These are phyloP conservation scores for Verticillium zaregamsianum DNA, from an alignment of 2,329 filamentous ascomycete species.

Conservation along the genomic window DNA sequence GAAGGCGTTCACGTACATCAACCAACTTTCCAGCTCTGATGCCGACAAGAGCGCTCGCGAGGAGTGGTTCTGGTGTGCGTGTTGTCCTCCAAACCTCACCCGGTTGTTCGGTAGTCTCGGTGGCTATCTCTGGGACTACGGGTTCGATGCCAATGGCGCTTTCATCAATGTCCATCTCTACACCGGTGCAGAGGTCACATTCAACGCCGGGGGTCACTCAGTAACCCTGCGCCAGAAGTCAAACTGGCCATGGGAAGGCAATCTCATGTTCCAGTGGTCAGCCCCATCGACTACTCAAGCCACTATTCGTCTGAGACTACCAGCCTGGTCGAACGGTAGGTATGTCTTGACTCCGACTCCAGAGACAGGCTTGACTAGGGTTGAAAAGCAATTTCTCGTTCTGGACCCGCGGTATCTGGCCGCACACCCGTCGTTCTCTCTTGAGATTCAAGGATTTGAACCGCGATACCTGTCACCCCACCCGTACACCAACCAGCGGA, in stretches of 20 bases:
- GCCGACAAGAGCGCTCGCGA: conserved; percentile 42
- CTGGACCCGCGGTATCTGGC: conserved; percentile 36
- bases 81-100: conserved; percentile 57
- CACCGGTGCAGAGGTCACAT: conserved; percentile 37
- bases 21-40: conserved; percentile 53
- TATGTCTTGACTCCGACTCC: conserved; percentile 28
- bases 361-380: conserved; percentile 20
- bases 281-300: too few relatives aligned
- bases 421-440: conserved; percentile 34
- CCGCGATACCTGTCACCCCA: conserved; percentile 48
- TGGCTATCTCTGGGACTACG: conserved; percentile 50
- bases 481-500: conserved; percentile 52
- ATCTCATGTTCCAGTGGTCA: too few relatives aligned
- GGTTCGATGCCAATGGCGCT: conserved; percentile 18
- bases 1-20: conserved; percentile 56
- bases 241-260: too few relatives aligned
- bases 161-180: conserved; percentile 55
- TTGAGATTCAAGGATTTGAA: conserved; percentile 40
- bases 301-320: too few relatives aligned
- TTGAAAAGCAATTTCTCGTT: conserved; percentile 45
- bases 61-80: conserved; percentile 57
- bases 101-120: conserved; percentile 52
- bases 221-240: too few relatives aligned
- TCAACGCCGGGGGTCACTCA: too few relatives aligned
- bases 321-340: too few relatives aligned